Percentiles rank a stretch among this genome's conserved stretches.
Conservation (phyloP, 202 grass and related monocot species). For the Elaeis oleifera region DNA sequence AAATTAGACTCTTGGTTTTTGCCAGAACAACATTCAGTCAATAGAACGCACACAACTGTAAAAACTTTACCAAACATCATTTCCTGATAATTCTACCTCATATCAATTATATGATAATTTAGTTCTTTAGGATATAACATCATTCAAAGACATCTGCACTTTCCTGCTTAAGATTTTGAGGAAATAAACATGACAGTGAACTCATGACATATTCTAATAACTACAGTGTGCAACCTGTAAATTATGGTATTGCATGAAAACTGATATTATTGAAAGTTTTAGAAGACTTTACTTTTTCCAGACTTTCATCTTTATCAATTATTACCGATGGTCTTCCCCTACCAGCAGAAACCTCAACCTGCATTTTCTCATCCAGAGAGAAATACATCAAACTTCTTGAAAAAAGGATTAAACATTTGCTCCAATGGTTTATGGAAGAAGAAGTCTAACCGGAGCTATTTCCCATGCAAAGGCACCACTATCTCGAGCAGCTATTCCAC, state of each 20-base stretch:
- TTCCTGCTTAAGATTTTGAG: too few species aligned
- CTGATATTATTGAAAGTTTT: neutral
- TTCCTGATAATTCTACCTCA: too few species aligned
- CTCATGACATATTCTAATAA: too few species aligned
- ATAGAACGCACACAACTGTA: too few species aligned
- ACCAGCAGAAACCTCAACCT: conserved; percentile 88
- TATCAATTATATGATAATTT: too few species aligned
- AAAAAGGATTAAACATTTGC: conserved; percentile 2
- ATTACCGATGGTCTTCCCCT: conserved; percentile 65
- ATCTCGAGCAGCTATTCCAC: conserved; percentile 75
- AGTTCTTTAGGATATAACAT: too few species aligned
- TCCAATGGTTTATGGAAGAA: neutral
- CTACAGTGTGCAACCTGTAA: too few species aligned
- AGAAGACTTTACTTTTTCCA: conserved; percentile 55
- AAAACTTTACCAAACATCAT: too few species aligned
- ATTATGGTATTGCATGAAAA: conserved; percentile 1
- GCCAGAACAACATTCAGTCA: too few species aligned
- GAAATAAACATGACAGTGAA: too few species aligned
- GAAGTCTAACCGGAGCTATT: conserved; percentile 60
- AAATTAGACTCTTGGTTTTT: too few species aligned
- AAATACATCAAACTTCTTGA: conserved; percentile 13
- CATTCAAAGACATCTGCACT: too few species aligned
- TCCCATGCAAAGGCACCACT: conserved; percentile 87
- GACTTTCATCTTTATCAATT: conserved; percentile 80
- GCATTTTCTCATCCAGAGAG: conserved; percentile 16